A percentile compares a stretch with the other conserved stretches of the same genome.
Evolutionary conservation across 2,329 filamentous ascomycete species (phyloP).

Genomic region (Pezicula carpinea): DNA sequence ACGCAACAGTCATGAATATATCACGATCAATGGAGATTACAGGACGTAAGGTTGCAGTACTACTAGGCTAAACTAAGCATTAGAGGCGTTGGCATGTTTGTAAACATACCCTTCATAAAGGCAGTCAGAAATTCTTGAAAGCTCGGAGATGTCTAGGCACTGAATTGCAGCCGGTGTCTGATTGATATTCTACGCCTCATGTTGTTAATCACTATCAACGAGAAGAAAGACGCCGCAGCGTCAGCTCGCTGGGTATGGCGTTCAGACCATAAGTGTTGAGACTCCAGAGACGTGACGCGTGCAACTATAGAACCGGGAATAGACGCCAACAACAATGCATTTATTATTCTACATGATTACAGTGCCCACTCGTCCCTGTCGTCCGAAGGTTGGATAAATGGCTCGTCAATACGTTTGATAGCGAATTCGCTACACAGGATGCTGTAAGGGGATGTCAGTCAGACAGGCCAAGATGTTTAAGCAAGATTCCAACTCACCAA

Average conservation of each 20-base stretch:
- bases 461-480: constrained; percentile 4
- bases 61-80: too few species aligned
- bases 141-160: too few species aligned
- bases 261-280: too few species aligned
- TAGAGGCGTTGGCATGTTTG: too few species aligned
- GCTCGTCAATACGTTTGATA: constrained; percentile 90
- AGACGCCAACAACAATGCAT: background rate
- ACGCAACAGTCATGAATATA: constrained; percentile 61
- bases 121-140: too few species aligned
- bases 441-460: constrained; percentile 42
- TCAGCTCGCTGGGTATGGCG: too few species aligned
- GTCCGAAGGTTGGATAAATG: constrained; percentile 74
- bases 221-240: too few species aligned
- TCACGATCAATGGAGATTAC: constrained; percentile 64
- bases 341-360: constrained; percentile 30
- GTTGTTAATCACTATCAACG: too few species aligned
- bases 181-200: too few species aligned
- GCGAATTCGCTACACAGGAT: constrained; percentile 93
- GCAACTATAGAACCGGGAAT: background rate
- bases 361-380: constrained; percentile 76
- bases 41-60: constrained; percentile 42
- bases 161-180: too few species aligned
- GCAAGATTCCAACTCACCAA: constrained; percentile 55
- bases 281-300: too few species aligned
- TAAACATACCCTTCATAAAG: too few species aligned